These are phyloP conservation scores for Phytophthora fragariae DNA, from an alignment of 352 stramenopile species.

Conservation along the genomic window DNA sequence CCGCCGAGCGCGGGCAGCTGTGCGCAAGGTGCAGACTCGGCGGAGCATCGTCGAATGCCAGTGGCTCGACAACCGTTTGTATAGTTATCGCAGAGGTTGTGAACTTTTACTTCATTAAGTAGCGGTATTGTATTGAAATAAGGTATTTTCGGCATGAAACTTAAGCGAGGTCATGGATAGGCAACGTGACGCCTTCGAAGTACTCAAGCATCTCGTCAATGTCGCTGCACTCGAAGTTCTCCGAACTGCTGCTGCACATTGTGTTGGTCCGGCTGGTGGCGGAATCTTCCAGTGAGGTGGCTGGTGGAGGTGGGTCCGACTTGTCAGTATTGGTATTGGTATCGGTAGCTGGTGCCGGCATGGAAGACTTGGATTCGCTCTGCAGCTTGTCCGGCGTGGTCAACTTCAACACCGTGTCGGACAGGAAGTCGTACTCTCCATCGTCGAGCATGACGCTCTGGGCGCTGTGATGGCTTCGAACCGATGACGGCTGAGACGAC, in stretches of 20 bases:
- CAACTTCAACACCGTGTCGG: constrained; percentile 29
- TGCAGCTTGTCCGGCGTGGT: constrained; percentile 24
- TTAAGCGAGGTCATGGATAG: constrained; percentile 41
- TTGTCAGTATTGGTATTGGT: too few relatives aligned
- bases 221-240: constrained; percentile 49
- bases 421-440: constrained; percentile 28
- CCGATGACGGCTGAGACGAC: constrained; percentile 7
- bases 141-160: too few relatives aligned
- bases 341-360: constrained; percentile 1
- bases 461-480: constrained; percentile 18
- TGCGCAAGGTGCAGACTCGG: constrained; percentile 9
- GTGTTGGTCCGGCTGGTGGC: constrained; percentile 20
- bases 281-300: constrained; percentile 4
- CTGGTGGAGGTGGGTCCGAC: not conserved
- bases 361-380: constrained; percentile 11
- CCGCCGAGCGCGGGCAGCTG: constrained; percentile 19
- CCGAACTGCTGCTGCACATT: constrained; percentile 38
- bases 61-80: too few relatives aligned
- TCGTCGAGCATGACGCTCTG: constrained; percentile 8
- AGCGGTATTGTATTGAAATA: too few relatives aligned
- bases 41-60: constrained; percentile 22
- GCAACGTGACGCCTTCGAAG: constrained; percentile 71
- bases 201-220: constrained; percentile 85
- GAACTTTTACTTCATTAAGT: too few relatives aligned
- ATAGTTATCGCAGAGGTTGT: too few relatives aligned